These are phyloP conservation scores for Zoysia pacifica DNA, from an alignment of 176 grass and related monocot genomes.

Conservation along the genomic window DNA sequence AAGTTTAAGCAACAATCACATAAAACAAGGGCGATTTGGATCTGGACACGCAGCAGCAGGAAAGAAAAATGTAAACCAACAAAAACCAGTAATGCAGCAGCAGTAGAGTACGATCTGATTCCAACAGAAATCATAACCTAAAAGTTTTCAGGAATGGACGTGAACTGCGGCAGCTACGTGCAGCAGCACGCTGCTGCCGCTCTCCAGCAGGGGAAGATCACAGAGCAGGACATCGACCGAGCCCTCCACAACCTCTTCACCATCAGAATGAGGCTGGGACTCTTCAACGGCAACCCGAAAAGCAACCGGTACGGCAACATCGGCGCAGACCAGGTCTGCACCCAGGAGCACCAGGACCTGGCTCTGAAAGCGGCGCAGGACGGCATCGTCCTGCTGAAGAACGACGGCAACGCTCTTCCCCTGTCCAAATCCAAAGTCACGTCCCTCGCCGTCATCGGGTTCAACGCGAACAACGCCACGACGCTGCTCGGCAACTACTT, in stretches of 20 bases:
- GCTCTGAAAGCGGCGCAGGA: slow-evolving; percentile 74
- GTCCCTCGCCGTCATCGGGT: slow-evolving; percentile 77
- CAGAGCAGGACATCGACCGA: slow-evolving; percentile 69
- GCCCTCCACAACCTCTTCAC: slow-evolving; percentile 84
- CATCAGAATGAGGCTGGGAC: slow-evolving; percentile 77
- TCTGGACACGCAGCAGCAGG: no score
- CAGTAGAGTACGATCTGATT: no score
- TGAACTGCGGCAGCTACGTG: slow-evolving; percentile 84
- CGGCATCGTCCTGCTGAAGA: slow-evolving; percentile 90
- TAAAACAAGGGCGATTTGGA: no score
- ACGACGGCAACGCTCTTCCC: slow-evolving; percentile 60
- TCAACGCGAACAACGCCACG: slow-evolving; percentile 58
- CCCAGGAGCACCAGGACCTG: slow-evolving; percentile 69
- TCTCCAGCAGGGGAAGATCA: slow-evolving; percentile 75
- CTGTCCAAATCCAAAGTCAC: slow-evolving; percentile 55
- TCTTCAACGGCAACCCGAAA: slow-evolving; percentile 72
- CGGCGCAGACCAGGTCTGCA: slow-evolving; percentile 73
- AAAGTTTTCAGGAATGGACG: slow-evolving; percentile 84
- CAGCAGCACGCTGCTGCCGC: slow-evolving; percentile 66
- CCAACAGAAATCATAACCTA: neutral
- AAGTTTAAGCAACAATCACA: no score
- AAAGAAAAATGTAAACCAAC: no score
- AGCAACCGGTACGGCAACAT: slow-evolving; percentile 65
- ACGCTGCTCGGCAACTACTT: slow-evolving; percentile 76
- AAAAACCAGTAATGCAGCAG: no score